A percentile compares a stretch with the other conserved stretches of the same genome.
phyloP scores from a whole-genome alignment of 768 basidiomycete genomes.

The Tephrocybe rancida region DNA sequence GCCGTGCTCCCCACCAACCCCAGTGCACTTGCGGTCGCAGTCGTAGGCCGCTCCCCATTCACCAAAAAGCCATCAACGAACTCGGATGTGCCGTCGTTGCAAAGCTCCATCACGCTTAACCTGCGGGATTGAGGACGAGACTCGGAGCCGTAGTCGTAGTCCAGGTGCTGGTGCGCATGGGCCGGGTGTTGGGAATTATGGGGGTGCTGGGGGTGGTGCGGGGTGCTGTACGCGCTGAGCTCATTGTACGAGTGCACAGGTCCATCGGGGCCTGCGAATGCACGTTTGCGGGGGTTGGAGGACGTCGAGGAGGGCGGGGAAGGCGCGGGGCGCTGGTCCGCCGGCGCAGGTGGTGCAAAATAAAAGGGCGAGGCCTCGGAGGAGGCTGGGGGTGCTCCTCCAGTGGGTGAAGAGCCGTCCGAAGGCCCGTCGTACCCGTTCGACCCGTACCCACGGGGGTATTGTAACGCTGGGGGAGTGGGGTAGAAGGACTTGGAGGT shows the following conservation, averaged over 20 bases:
- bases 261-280: slow-evolving; percentile 60
- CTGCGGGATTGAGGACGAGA: slow-evolving; percentile 80
- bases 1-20: slow-evolving; percentile 49
- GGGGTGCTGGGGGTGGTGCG: not conserved
- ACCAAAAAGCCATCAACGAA: not conserved
- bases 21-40: slow-evolving; percentile 35
- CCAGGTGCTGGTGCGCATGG: too few relatives aligned
- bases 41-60: slow-evolving; percentile 7
- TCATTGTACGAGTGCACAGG: slow-evolving; percentile 26
- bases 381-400: not conserved
- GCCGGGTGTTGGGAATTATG: not conserved
- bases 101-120: slow-evolving; percentile 87
- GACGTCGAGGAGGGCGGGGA: slow-evolving; percentile 22
- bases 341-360: slow-evolving; percentile 63
- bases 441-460: slow-evolving; percentile 36
- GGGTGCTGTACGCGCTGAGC: slow-evolving; percentile 7
- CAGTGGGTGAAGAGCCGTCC: slow-evolving; percentile 27
- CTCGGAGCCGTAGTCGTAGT: slow-evolving; percentile 72
- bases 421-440: slow-evolving; percentile 31
- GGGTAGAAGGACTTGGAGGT: slow-evolving; percentile 8
- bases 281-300: slow-evolving; percentile 61
- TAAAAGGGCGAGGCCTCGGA: slow-evolving; percentile 72
- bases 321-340: slow-evolving; percentile 26
- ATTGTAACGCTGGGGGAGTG: slow-evolving; percentile 33
- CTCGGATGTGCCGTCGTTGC: slow-evolving; percentile 58